Percentiles rank a stretch among this genome's conserved stretches.
Evolutionary conservation across 345 rosid species (phyloP).

Genomic region (Arabis hirsuta): DNA sequence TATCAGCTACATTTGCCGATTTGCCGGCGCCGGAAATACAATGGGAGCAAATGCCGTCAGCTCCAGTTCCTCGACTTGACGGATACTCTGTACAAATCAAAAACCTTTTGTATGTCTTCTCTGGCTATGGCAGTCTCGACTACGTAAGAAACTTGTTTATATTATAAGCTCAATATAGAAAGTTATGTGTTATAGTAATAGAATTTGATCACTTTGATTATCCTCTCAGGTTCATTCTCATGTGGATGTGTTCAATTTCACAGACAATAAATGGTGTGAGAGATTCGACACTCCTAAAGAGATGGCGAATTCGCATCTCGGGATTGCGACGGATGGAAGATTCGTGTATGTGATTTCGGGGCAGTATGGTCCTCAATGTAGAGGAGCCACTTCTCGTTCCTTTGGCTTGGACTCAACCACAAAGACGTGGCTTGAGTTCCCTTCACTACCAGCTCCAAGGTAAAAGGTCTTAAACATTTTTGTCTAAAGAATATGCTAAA

Average conservation of each 20-base stretch:
- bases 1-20: conserved; percentile 78
- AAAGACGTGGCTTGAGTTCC: conserved; percentile 62
- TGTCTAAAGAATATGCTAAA: no score
- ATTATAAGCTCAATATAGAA: background rate
- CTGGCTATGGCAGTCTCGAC: conserved; percentile 70
- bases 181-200: background rate
- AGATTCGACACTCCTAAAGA: conserved; percentile 66
- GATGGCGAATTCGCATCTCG: conserved; percentile 88
- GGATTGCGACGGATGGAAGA: conserved; percentile 75
- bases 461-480: background rate
- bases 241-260: conserved; percentile 78
- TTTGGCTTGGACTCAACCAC: conserved; percentile 66
- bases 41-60: conserved; percentile 80
- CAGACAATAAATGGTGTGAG: conserved; percentile 62
- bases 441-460: conserved; percentile 78
- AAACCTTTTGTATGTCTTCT: conserved; percentile 69
- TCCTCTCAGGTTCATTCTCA: conserved; percentile 74
- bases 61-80: conserved; percentile 90
- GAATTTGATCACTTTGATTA: conserved; percentile 5
- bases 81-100: conserved; percentile 75
- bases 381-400: conserved; percentile 60
- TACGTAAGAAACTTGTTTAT: conserved; percentile 46
- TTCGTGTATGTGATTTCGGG: conserved; percentile 74
- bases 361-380: conserved; percentile 82
- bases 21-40: conserved; percentile 69